A percentile compares a stretch with the other conserved stretches of the same genome.
phyloP scores from a whole-genome alignment of 306 rosid genomes.

The Dalbergia cultrata region DNA sequence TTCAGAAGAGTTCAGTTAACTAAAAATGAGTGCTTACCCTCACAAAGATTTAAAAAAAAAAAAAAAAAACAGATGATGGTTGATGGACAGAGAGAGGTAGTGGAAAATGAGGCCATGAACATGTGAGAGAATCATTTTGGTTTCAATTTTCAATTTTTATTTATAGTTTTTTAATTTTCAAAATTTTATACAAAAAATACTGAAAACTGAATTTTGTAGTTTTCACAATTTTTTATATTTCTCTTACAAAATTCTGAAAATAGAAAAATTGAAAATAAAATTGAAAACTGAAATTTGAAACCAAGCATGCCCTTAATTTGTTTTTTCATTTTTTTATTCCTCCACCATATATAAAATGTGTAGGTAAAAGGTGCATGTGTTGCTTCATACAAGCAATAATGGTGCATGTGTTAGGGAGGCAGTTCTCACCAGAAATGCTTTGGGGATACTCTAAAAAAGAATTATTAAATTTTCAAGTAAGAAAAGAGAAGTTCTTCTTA shows the following conservation, averaged over 20 bases:
- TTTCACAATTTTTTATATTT: too few species aligned
- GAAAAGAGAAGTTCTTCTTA: conserved; percentile 38
- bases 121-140: background rate
- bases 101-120: conserved; percentile 38
- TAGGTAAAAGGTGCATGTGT: conserved; percentile 72
- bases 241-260: too few species aligned
- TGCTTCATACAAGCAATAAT: conserved; percentile 64
- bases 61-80: background rate
- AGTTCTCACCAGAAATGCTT: conserved; percentile 82
- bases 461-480: conserved; percentile 51
- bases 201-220: too few species aligned
- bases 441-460: conserved; percentile 73
- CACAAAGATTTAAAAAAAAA: conserved; percentile 11
- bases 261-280: too few species aligned
- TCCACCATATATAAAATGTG: conserved; percentile 41
- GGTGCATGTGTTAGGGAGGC: conserved; percentile 70
- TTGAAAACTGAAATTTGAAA: too few species aligned
- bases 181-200: too few species aligned
- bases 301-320: background rate
- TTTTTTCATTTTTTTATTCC: conserved; percentile 15
- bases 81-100: conserved; percentile 17
- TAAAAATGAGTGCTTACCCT: conserved; percentile 28
- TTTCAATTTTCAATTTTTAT: too few species aligned
- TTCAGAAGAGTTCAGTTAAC: conserved; percentile 37
- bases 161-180: too few species aligned